Base-by-base conservation (phyloP, 2,329 filamentous ascomycete genomes). In the Aspergillus melleus region DNA sequence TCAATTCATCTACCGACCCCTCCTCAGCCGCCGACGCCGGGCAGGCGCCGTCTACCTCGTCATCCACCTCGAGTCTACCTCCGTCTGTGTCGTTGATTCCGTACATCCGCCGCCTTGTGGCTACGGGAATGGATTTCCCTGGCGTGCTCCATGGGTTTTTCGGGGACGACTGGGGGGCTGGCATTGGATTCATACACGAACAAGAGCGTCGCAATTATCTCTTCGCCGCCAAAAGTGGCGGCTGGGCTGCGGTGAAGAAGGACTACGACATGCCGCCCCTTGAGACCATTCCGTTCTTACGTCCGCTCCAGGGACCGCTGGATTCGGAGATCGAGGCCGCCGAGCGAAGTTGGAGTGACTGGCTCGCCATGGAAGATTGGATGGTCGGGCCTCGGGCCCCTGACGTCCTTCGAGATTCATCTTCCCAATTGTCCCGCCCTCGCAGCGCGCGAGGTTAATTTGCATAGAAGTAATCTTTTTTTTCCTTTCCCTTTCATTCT, bases 281-380 rank as follows among this genome's bases (percentile, higher is more conserved):
- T 57, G 92, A 98, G 79, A 90, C 86, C 2, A 86, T 96, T 1
- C 95, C 95, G 0, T 98, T 96, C 73, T 79, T 98, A 68, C 88
- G 88, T 65, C 92, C 94, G 4, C 79, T 97, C n/a, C 88, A 90
- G 68, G 86, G 88, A 57, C 87, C 90, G 0, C 85, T 86, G 8
- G 87, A 94, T 70, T 85, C 86, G 22, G 95, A 98, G 78, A 91
- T 98, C 62, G 85, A 90, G 63, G 85, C 81, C 14, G 93, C 93
- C 0, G 94, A 98, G 78, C 84, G 85, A 62, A 88, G 84, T 61
- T 99, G 95, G 95, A 96, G 92, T 72, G 89, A 94, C 70, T 98
- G 94, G 94, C 80, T 97, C 32, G 91, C 91, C 12, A 96, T 97
- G 91, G 92, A 96, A 76, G 94, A 97, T 75, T 98, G 94, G 94